Evolutionary conservation across 352 stramenopile genomes (phyloP), one percentile per base, ranked within the genome.

Genomic region (Globisporangium canariense): DNA sequence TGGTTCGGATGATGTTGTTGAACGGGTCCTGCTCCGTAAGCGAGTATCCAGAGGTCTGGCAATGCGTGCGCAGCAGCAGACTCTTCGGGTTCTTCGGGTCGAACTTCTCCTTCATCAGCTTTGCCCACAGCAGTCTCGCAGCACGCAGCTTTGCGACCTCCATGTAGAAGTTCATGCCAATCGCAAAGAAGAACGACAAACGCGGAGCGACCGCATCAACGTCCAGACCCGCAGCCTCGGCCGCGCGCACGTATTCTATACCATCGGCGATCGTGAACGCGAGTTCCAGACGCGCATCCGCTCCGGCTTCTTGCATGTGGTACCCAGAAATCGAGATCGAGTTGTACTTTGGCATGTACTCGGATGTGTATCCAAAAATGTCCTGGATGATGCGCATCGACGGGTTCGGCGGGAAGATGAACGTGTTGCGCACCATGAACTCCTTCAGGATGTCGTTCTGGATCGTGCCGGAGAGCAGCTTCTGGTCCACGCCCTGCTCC

Each of bases 361-460:
- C 79, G 18, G 93, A 90, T 36, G 94, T 99, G 73, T 98, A 99
- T 28, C 96, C 97, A 74, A 99, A 98, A 66, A 99, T 99, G 77
- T 99, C 96, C 38, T 88, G 86, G 61, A 99, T 97, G 59, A 98
- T 89, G 52, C 96, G 86, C 82, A 99, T 97, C n/a, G 87, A 96
- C 57, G 94, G 91, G 50, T 79, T 68, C 7, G 97, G 97, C 47
- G 96, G 96, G 80, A 99, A 99, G 67, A 99, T 99, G 78, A 98
- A 99, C 54, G 97, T 99, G 75, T 99, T 99, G 28, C 97, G 77
- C 51, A 98, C 91, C 89, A 97, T 97, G 62, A 97, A 98, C 74
- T 97, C 91, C 79, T 99, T 99, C 53, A 99, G 77, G 70, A 99
- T 98, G 77, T 99, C 97, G 78, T 99, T 99, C 76, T 99, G 79